Evolutionary conservation across 2,329 filamentous ascomycete species (phyloP).

Genomic region (Colletotrichum theobromicola): DNA sequence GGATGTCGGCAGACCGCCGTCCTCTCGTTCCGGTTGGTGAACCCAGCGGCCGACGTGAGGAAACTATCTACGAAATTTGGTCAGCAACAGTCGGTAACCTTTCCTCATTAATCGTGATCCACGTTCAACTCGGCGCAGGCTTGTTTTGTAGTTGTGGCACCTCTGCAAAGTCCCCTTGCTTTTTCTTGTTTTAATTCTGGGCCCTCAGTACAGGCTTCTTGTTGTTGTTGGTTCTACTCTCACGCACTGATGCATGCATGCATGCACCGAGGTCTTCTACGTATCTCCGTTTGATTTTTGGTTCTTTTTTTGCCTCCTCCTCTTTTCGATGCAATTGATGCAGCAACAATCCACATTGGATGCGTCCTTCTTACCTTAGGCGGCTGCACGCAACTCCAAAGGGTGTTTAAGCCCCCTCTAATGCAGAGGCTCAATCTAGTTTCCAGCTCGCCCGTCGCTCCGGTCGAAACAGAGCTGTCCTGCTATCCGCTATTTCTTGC

Average conservation of each 20-base stretch:
- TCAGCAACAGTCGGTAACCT: background rate
- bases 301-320: background rate
- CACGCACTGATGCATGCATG: background rate
- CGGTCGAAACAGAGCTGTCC: background rate
- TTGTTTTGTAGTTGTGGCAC: background rate
- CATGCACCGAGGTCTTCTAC: background rate
- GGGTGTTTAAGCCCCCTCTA: background rate
- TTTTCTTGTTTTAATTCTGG: background rate
- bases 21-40: background rate
- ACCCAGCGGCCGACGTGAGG: background rate
- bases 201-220: background rate
- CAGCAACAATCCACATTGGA: background rate
- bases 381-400: background rate
- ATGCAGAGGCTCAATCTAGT: background rate
- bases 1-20: background rate
- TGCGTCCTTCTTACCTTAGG: background rate
- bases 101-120: background rate
- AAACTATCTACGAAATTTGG: background rate
- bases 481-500: background rate
- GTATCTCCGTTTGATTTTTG: background rate
- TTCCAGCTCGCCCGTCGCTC: background rate
- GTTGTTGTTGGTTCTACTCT: background rate
- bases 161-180: background rate
- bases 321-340: constrained; percentile 11
- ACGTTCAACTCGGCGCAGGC: background rate